These are phyloP conservation scores for Ilyonectria robusta DNA, from an alignment of 2,329 filamentous ascomycete genomes.

Conservation along the genomic window DNA sequence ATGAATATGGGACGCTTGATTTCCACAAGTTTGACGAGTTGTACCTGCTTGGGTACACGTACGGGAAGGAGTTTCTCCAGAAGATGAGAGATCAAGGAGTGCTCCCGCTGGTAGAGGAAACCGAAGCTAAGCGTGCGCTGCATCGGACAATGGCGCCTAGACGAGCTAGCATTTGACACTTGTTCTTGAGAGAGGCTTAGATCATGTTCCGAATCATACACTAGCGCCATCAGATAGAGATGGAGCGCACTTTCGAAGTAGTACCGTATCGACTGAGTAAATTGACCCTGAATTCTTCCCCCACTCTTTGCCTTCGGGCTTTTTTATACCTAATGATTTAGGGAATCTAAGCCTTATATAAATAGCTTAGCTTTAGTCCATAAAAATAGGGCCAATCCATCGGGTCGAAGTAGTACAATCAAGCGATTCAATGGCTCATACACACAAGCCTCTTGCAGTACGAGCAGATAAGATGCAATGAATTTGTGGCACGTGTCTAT, in stretches of 20 bases:
- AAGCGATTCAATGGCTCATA: background rate
- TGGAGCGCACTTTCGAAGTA: background rate
- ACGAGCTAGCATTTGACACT: conserved; percentile 78
- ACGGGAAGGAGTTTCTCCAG: conserved; percentile 84
- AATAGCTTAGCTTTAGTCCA: too few relatives aligned
- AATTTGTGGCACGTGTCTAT: background rate
- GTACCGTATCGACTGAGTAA: background rate
- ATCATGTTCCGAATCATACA: background rate
- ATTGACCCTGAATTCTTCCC: too few relatives aligned
- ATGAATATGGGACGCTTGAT: conserved; percentile 92
- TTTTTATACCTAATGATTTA: too few relatives aligned
- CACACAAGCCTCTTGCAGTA: background rate
- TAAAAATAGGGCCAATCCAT: too few relatives aligned
- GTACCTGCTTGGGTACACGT: conserved; percentile 89
- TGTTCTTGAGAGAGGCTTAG: background rate
- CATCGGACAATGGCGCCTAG: conserved; percentile 85
- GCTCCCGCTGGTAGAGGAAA: conserved; percentile 78
- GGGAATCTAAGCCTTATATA: too few relatives aligned
- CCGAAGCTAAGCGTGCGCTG: conserved; percentile 82
- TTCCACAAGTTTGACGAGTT: conserved; percentile 99
- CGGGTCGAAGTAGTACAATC: background rate
- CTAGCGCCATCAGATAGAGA: background rate
- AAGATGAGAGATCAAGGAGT: conserved; percentile 84
- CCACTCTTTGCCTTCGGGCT: too few relatives aligned
- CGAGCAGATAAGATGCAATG: background rate